Base-by-base conservation (phyloP, 2,329 filamentous ascomycete species). In the Madurella fahalii region DNA sequence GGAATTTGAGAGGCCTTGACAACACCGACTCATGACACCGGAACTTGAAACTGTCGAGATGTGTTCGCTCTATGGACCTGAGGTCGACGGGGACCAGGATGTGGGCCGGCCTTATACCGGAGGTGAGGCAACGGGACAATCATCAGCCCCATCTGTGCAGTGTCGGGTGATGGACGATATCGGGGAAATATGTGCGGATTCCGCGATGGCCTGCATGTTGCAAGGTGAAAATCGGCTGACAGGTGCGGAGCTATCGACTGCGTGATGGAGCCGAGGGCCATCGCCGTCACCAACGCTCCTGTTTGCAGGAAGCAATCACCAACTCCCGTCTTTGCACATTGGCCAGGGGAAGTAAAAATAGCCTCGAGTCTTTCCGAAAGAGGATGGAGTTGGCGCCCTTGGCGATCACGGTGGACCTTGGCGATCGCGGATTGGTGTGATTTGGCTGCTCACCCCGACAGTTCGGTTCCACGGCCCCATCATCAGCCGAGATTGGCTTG, bases 341-440 rank as follows among this genome's bases (percentile, higher is more conserved):
- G 18, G 31, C 31, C 40, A 37, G 16, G n/a, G n/a, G 31, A 41
- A 15, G 47, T 52, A 57, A 60, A 60, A 58, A 60, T 60, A 58
- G 53, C 37, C 34, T 9, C 34, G 4, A 52, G 7, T 13, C 20
- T 15, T 20, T 34, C 41, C 40, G 15, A 31, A 34, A 15, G 20
- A 31, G 9, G 16, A 46, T n/a, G 52, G 37, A 30, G 55, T 59
- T 59, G 58, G 52, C 50, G 53, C 44, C 37, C 41, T 34, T 50
- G 46, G 50, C 40, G 16, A 25, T 39, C 37, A 40, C 30, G 16
- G 48, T 20, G 39, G 37, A 13, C 2, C 50, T 57, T 42, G 52
- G 52, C 52, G 34, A 25, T 20, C 45, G 4, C n/a, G 42, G 48
- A 52, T 56, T 58, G 58, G 53, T 47, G 32, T 52, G 50, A 50